Conservation (phyloP, 1,139 yeast species). For the Candida tunisiensis region DNA sequence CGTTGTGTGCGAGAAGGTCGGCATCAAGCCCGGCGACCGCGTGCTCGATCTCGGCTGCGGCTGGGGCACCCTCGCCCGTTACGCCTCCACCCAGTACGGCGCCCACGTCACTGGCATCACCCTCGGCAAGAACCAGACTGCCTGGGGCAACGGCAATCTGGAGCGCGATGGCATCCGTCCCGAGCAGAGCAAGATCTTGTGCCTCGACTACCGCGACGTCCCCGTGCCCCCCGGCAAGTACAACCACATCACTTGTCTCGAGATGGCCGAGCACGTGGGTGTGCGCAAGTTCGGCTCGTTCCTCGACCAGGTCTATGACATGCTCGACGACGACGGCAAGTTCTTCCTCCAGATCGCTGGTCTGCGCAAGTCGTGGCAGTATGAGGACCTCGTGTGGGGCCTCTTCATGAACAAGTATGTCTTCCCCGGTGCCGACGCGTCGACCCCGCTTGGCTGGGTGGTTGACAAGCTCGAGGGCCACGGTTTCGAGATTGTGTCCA, state of each 20-base stretch:
- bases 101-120: slow-evolving; percentile 85
- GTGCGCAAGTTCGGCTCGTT: slow-evolving; percentile 67
- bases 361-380: slow-evolving; percentile 84
- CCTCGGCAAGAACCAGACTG: slow-evolving; percentile 78
- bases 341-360: slow-evolving; percentile 87
- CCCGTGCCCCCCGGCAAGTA: slow-evolving; percentile 65
- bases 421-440: slow-evolving; percentile 97
- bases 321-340: slow-evolving; percentile 83
- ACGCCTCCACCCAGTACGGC: slow-evolving; percentile 67
- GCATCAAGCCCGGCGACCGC: slow-evolving; percentile 51
- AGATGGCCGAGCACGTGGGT: slow-evolving; percentile 97
- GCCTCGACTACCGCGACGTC: slow-evolving; percentile 83
- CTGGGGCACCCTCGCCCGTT: slow-evolving; percentile 89
- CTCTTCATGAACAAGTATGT: slow-evolving; percentile 90
- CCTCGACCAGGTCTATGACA: slow-evolving; percentile 63
- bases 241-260: slow-evolving; percentile 79
- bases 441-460: slow-evolving; percentile 82
- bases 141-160: slow-evolving; percentile 69
- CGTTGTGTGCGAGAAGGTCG: slow-evolving; percentile 77
- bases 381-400: slow-evolving; percentile 90
- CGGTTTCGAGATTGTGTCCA: slow-evolving; percentile 72
- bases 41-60: slow-evolving; percentile 87
- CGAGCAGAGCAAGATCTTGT: slow-evolving; percentile 60
- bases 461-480: slow-evolving; percentile 60
- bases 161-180: slow-evolving; percentile 47